phyloP scores from a whole-genome alignment of 2,329 filamentous ascomycete genomes.

The Penicillium capsulatum region DNA sequence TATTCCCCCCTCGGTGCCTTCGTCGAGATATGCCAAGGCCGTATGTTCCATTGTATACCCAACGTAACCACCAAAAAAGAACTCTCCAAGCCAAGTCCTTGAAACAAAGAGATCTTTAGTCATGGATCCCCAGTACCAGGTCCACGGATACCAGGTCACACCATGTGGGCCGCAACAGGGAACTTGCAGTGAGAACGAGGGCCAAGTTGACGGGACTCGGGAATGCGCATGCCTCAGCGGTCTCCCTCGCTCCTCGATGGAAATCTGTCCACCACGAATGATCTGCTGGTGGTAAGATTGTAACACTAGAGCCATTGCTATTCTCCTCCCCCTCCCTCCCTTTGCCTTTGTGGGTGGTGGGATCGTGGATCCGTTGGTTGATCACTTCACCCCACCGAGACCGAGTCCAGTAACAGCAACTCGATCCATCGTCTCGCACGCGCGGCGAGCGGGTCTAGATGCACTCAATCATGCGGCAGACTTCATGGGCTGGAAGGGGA shows the following conservation, averaged over 20 bases:
- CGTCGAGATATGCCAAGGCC: too few species aligned
- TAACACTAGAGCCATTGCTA: too few species aligned
- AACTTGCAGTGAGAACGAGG: conserved; percentile 13
- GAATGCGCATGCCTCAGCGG: neutral
- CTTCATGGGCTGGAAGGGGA: too few species aligned
- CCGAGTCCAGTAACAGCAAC: too few species aligned
- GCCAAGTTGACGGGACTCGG: conserved; percentile 4
- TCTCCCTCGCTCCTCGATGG: neutral
- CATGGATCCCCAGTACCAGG: conserved; percentile 5
- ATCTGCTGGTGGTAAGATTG: too few species aligned
- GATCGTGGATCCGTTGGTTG: conserved; percentile 1
- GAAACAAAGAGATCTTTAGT: neutral
- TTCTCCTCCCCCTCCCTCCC: too few species aligned
- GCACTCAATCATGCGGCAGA: too few species aligned
- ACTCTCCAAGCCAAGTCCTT: too few species aligned
- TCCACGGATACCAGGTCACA: conserved; percentile 12
- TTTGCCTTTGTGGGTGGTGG: neutral
- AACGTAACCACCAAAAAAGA: too few species aligned
- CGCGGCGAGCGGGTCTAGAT: neutral
- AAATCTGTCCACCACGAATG: too few species aligned
- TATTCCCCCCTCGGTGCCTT: too few species aligned
- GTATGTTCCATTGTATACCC: too few species aligned
- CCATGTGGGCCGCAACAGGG: conserved; percentile 15
- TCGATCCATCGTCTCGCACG: conserved; percentile 4
- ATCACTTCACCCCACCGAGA: conserved; percentile 1